Base-by-base conservation (phyloP, 2,329 filamentous ascomycete species). In the Alternaria novae-zelandiae region DNA sequence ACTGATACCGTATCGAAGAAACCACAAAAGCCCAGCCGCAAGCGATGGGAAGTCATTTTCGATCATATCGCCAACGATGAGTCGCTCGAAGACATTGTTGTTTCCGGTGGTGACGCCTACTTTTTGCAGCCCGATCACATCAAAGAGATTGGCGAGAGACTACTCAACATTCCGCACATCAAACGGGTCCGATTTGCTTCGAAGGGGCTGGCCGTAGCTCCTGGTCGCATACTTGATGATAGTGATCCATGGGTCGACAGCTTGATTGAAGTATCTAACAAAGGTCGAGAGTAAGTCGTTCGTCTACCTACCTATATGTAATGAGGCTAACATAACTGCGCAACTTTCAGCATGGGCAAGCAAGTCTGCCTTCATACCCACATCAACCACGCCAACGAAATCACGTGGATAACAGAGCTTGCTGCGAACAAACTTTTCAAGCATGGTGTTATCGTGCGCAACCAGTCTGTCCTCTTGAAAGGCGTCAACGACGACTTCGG, bases 311-410 rank as follows among this genome's bases (percentile, higher is more conserved):
- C 1, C 8, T 6, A 17, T n/a, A 0, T 46, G 6, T 15, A 10
- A 55, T 28, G 6, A 13, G 12, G 47, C 55, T 63, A 23, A 63
- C 41, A 12, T 5, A n/a, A 30, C 41, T 32, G 23, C 30, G n/a
- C 13, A 30, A 47, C 13, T 13, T 21, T 8, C 41, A 63, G 61
- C 26, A 63, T 84, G 23, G 87, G 87, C 6, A 90, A 90, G 73
- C 82, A 86, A 54, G 83, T 90, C 67, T 88, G 87, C 5, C 78
- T 89, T 57, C 88, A 90, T 71, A 90, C 88, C 0, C 89, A 90
- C 70, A 88, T 90, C 77, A 90, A 90, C 68, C 87, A 89, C 65
- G 84, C 87, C 0, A 83, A 83, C 41, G 88, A 90, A 73, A 85
- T 90, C 59, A 87, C 86, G 5, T 90, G 88, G 87, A 79, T 89